Conservation (phyloP, 345 rosid species). For the Pugionium cornutum region DNA sequence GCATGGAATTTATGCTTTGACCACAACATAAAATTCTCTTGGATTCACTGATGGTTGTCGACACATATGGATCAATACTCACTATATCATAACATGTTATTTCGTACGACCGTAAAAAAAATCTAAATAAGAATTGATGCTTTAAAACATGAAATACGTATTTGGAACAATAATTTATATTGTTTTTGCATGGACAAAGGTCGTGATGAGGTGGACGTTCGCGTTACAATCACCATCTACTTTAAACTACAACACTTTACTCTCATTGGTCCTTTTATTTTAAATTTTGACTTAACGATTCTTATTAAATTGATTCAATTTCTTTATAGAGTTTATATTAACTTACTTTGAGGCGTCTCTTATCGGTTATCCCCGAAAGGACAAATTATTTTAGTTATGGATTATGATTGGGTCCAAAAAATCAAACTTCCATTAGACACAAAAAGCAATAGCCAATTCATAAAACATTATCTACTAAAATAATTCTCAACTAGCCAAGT, state of each 20-base stretch:
- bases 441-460: slow-evolving; percentile 19
- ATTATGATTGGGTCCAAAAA: slow-evolving; percentile 4
- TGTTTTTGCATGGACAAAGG: slow-evolving; percentile 29
- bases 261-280: slow-evolving; percentile 18
- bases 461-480: not conserved
- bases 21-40: no score
- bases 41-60: no score
- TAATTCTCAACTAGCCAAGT: slow-evolving; percentile 22
- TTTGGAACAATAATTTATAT: not conserved
- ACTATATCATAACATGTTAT: slow-evolving; percentile 7
- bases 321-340: slow-evolving; percentile 12
- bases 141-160: no score
- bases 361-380: slow-evolving; percentile 3
- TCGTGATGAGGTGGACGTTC: slow-evolving; percentile 20
- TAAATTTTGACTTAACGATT: not conserved
- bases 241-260: slow-evolving; percentile 38
- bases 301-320: slow-evolving; percentile 7
- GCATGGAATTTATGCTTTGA: no score
- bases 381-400: not conserved
- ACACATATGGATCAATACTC: not conserved
- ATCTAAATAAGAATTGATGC: no score
- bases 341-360: not conserved
- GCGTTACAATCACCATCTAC: slow-evolving; percentile 24
- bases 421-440: slow-evolving; percentile 2
- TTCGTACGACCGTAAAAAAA: not conserved